These are phyloP conservation scores for Sequoia sempervirens DNA, from an alignment of 75 land plant species.

Conservation along the genomic window DNA sequence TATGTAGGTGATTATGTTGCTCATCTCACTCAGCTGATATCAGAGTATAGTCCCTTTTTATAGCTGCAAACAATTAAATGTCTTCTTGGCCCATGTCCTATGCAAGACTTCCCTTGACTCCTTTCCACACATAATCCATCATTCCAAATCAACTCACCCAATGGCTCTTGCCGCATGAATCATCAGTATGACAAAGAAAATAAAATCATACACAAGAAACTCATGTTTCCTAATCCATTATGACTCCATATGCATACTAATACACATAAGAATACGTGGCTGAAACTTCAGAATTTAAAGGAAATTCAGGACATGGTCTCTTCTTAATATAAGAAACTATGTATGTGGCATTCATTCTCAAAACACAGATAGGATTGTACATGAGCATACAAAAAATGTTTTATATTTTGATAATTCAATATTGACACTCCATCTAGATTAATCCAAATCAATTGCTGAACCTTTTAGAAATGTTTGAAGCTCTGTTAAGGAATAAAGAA, in stretches of 20 bases:
- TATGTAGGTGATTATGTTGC: no score
- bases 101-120: no score
- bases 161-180: no score
- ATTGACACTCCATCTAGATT: neutral
- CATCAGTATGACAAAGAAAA: no score
- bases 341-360: neutral
- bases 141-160: no score
- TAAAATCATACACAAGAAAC: no score
- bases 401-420: neutral
- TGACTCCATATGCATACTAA: neutral
- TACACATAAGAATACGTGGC: neutral
- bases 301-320: neutral
- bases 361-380: neutral
- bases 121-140: no score
- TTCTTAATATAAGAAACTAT: neutral
- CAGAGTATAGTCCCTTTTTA: no score
- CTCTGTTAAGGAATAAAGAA: no score
- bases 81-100: no score
- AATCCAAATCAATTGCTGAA: neutral
- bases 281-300: neutral
- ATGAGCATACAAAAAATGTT: neutral
- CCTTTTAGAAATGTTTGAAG: neutral
- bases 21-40: no score
- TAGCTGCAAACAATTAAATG: no score
- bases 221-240: neutral